Conservation (phyloP, 2,329 filamentous ascomycete genomes). For the Canariomyces notabilis region DNA sequence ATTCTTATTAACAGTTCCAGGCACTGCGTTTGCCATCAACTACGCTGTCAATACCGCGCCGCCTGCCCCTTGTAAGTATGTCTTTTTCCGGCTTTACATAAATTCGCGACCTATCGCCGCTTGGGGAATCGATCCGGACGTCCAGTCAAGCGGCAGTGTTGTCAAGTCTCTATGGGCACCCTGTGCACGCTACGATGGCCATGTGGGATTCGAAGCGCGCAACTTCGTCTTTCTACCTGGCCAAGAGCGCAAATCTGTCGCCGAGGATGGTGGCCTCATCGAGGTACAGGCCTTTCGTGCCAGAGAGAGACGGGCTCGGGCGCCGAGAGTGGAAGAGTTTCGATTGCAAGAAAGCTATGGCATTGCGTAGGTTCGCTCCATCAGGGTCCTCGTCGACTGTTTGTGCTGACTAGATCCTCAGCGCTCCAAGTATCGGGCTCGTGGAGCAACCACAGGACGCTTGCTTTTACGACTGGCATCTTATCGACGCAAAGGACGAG, state of each 20-base stretch:
- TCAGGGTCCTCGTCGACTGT: too few relatives aligned
- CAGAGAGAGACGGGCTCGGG: conserved; percentile 40
- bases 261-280: conserved; percentile 51
- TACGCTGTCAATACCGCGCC: conserved; percentile 38
- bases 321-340: conserved; percentile 39
- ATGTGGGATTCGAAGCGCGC: conserved; percentile 43
- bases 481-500: conserved; percentile 46
- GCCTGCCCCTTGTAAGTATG: conserved; percentile 33
- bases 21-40: conserved; percentile 48
- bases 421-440: conserved; percentile 49
- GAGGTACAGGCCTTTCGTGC: conserved; percentile 51
- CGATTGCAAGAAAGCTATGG: conserved; percentile 47
- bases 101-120: conserved; percentile 49
- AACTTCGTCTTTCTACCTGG: conserved; percentile 46
- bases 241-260: conserved; percentile 34
- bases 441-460: conserved; percentile 47
- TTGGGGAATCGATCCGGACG: conserved; percentile 45
- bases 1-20: conserved; percentile 29
- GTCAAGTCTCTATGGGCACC: conserved; percentile 47
- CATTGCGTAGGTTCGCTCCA: conserved; percentile 41
- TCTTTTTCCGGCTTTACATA: conserved; percentile 53
- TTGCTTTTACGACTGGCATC: conserved; percentile 47
- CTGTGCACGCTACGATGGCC: conserved; percentile 35
- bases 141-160: conserved; percentile 35
- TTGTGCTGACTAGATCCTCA: conserved; percentile 24